Evolutionary conservation across 140 eudicot species (phyloP).

Genomic region (Cichorium intybus): DNA sequence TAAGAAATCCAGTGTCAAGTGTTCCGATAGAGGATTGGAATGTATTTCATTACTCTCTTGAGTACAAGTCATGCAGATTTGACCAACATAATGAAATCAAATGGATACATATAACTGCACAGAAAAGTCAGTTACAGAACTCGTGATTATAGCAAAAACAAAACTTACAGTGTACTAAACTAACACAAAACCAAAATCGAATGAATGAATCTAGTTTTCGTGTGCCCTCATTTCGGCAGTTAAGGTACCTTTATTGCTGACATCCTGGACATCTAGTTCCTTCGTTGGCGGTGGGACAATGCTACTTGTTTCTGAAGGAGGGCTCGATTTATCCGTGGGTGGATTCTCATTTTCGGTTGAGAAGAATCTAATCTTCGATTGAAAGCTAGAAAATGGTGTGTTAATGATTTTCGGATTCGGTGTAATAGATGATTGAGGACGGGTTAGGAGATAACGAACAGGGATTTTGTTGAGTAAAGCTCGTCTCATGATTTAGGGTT

Average conservation of each 20-base stretch:
- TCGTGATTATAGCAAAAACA: not conserved
- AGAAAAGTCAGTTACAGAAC: not conserved
- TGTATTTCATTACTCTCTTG: not conserved
- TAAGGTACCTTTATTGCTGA: conserved; percentile 39
- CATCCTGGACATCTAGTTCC: conserved; percentile 33
- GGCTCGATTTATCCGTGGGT: conserved; percentile 2
- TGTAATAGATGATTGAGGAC: conserved; percentile 9
- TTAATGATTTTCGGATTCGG: not conserved
- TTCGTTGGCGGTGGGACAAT: conserved; percentile 14
- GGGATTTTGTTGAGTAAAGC: conserved; percentile 29
- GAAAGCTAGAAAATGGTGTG: not conserved
- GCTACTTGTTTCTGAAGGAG: conserved; percentile 20
- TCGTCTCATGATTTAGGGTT: conserved; percentile 43
- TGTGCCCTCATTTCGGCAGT: not conserved
- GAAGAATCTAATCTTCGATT: conserved; percentile 24
- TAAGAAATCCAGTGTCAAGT: not conserved
- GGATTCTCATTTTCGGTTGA: conserved; percentile 32
- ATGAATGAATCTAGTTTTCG: not conserved
- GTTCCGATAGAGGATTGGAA: no score
- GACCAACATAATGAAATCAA: not conserved
- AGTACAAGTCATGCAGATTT: not conserved
- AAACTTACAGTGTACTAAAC: not conserved
- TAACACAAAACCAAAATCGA: conserved; percentile 4
- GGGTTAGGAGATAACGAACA: conserved; percentile 16
- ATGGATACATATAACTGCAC: not conserved